Percentiles rank a stretch among this genome's conserved stretches.
Conservation (phyloP, 2,329 filamentous ascomycete species). For the Aaosphaeria pasadenensis region DNA sequence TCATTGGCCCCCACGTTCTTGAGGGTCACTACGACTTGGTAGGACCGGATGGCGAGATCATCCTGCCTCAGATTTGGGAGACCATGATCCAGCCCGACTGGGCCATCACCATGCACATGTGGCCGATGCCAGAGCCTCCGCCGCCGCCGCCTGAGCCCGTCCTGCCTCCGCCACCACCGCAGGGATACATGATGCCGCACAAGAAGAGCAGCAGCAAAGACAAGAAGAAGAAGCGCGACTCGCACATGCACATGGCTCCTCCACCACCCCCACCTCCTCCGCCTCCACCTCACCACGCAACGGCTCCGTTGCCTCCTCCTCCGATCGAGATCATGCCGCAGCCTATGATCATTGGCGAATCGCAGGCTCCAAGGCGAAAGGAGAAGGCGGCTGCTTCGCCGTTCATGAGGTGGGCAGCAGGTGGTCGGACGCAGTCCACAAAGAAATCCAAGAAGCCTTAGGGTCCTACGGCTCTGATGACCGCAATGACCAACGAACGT, state of each 20-base stretch:
- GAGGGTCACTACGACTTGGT: slow-evolving; percentile 46
- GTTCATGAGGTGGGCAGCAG: slow-evolving; percentile 21
- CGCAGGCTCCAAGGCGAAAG: background rate
- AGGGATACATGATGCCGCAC: background rate
- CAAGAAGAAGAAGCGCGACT: slow-evolving; percentile 1
- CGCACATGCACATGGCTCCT: background rate
- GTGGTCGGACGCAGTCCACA: slow-evolving; percentile 7
- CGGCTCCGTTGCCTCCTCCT: slow-evolving; percentile 4
- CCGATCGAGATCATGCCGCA: slow-evolving; percentile 1
- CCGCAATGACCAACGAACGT: slow-evolving; percentile 3
- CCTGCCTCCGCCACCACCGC: background rate
- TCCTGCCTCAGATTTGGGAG: slow-evolving; percentile 47
- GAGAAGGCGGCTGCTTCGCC: slow-evolving; percentile 1
- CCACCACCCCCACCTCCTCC: background rate
- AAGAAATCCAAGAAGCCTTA: slow-evolving; percentile 10
- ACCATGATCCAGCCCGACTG: slow-evolving; percentile 44
- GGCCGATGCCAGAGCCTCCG: slow-evolving; percentile 39
- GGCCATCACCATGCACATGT: slow-evolving; percentile 46
- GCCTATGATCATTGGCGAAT: slow-evolving; percentile 1
- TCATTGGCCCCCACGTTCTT: slow-evolving; percentile 42
- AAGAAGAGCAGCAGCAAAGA: slow-evolving; percentile 1
- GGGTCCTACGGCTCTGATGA: background rate
- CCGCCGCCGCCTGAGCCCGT: slow-evolving; percentile 3
- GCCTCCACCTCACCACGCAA: slow-evolving; percentile 1
- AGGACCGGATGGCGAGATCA: slow-evolving; percentile 45